Evolutionary conservation across 352 stramenopile species (phyloP).

Genomic region (Pythium oligandrum): DNA sequence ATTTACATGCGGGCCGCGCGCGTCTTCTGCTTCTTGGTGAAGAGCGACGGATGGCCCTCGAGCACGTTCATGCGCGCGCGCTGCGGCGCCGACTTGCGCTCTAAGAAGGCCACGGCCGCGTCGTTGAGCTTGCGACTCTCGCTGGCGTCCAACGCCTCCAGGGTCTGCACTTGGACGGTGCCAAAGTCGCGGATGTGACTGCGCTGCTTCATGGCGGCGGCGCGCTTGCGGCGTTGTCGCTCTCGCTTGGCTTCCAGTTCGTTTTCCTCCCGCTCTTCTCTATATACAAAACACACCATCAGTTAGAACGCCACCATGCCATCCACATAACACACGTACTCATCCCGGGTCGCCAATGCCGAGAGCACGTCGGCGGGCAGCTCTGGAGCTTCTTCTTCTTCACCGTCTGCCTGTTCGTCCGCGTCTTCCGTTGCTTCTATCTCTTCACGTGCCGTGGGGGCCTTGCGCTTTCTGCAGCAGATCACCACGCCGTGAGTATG

Average conservation of each 20-base stretch:
- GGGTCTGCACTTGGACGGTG: conserved; percentile 68
- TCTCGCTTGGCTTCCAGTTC: conserved; percentile 27
- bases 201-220: conserved; percentile 26
- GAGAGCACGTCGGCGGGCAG: conserved; percentile 61
- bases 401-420: conserved; percentile 3
- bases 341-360: conserved; percentile 55
- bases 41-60: conserved; percentile 59
- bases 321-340: conserved; percentile 20
- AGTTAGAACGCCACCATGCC: no score
- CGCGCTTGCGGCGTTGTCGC: conserved; percentile 17
- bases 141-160: conserved; percentile 35
- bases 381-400: conserved; percentile 27
- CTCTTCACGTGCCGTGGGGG: conserved; percentile 13
- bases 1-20: not conserved
- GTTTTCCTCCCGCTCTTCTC: conserved; percentile 48
- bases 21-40: conserved; percentile 73
- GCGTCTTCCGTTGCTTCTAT: conserved; percentile 9
- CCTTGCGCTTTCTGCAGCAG: conserved; percentile 38
- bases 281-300: conserved; percentile 7
- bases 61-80: conserved; percentile 60
- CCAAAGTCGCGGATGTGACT: conserved; percentile 73
- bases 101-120: conserved; percentile 47
- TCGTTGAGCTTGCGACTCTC: conserved; percentile 39
- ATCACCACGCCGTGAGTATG: conserved; percentile 2
- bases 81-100: conserved; percentile 41